Evolutionary conservation across 1,284 basidiomycete species (phyloP).

Genomic region (Paramarasmius palmivorus): DNA sequence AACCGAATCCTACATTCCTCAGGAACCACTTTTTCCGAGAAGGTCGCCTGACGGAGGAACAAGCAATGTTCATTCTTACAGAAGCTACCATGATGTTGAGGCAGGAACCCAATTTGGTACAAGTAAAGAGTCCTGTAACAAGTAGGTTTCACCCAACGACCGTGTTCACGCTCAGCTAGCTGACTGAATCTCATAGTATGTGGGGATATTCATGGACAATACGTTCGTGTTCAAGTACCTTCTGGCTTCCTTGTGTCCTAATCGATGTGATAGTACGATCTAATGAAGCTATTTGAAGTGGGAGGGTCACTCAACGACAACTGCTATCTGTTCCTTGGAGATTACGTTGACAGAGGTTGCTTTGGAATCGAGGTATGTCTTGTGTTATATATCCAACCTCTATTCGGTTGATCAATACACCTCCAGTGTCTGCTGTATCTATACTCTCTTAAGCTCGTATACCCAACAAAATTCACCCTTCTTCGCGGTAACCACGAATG

Average conservation of each 20-base stretch:
- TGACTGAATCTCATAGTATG: constrained; percentile 60
- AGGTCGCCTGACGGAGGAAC: constrained; percentile 83
- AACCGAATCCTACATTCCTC: constrained; percentile 83
- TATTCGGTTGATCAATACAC: constrained; percentile 10
- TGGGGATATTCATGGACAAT: constrained; percentile 99
- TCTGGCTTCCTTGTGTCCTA: constrained; percentile 10
- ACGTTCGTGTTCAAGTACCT: constrained; percentile 60
- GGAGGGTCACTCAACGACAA: constrained; percentile 89
- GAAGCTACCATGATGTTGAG: constrained; percentile 76
- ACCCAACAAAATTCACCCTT: constrained; percentile 87
- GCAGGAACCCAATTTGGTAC: constrained; percentile 85
- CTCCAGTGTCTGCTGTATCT: constrained; percentile 89
- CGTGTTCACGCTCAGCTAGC: constrained; percentile 11
- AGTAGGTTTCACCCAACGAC: constrained; percentile 52
- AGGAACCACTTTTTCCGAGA: constrained; percentile 94
- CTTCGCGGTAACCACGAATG: constrained; percentile 99
- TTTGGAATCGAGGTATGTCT: constrained; percentile 87
- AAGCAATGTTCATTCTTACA: constrained; percentile 87
- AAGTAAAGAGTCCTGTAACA: constrained; percentile 90
- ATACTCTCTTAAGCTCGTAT: constrained; percentile 93
- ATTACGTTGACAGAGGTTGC: constrained; percentile 97
- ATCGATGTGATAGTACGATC: constrained; percentile 71
- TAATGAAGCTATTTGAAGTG: constrained; percentile 98
- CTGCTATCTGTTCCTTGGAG: constrained; percentile 94
- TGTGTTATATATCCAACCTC: not conserved